Evolutionary conservation across 2,329 filamentous ascomycete species (phyloP).

Genomic region (Trichophyton verrucosum): DNA sequence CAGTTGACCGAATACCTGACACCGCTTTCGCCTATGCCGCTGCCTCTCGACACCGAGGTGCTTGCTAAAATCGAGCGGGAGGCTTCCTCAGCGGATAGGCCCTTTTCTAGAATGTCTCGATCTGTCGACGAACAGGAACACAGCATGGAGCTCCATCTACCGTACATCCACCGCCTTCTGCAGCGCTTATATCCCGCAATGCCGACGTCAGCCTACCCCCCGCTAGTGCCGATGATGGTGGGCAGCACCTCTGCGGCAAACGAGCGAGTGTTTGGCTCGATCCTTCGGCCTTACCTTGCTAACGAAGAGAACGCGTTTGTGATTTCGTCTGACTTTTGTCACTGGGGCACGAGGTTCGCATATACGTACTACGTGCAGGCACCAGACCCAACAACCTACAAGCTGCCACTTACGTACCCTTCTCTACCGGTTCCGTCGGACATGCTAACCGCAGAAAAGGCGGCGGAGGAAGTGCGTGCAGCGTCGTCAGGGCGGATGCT

Average conservation of each 20-base stretch:
- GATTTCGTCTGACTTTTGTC: constrained; percentile 90
- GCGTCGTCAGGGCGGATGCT: constrained; percentile 21
- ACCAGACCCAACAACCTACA: constrained; percentile 23
- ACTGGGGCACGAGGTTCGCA: constrained; percentile 76
- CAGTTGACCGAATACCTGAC: constrained; percentile 46
- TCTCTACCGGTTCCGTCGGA: constrained; percentile 28
- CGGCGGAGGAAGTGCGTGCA: constrained; percentile 20
- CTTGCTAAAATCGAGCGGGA: constrained; percentile 27
- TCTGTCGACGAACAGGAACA: constrained; percentile 69
- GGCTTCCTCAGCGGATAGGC: constrained; percentile 21
- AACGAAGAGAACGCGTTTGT: constrained; percentile 69
- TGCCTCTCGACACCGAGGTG: constrained; percentile 33
- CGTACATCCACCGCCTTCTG: constrained; percentile 75
- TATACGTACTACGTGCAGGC: constrained; percentile 64
- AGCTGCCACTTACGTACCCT: constrained; percentile 20
- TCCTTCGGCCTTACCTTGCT: constrained; percentile 66
- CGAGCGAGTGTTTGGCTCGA: constrained; percentile 55
- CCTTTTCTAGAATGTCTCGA: constrained; percentile 46
- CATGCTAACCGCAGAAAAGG: constrained; percentile 15
- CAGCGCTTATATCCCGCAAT: constrained; percentile 41
- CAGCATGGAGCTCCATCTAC: constrained; percentile 91
- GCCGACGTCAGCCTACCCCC: constrained; percentile 48
- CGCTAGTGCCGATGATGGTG: constrained; percentile 73
- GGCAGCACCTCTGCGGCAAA: constrained; percentile 56
- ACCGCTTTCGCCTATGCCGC: constrained; percentile 32